phyloP scores from a whole-genome alignment of 176 grass and related monocot genomes.

The Oryza meridionalis region DNA sequence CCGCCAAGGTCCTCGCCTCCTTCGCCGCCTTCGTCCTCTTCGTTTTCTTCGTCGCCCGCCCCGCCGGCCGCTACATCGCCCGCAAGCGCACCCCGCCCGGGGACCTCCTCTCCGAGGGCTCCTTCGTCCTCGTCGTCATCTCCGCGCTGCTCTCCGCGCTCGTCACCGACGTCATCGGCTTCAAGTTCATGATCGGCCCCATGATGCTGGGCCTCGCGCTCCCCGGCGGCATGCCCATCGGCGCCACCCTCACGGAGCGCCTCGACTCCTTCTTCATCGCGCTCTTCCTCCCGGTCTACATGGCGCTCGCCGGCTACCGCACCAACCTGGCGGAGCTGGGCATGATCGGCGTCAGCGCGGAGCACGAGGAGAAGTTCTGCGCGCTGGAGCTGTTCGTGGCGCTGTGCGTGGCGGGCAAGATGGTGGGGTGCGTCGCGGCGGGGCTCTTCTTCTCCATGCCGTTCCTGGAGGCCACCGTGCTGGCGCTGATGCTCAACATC shows the following conservation, averaged over 20 bases:
- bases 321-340: slow-evolving; percentile 59
- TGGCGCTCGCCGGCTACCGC: slow-evolving; percentile 70
- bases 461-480: slow-evolving; percentile 46
- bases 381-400: slow-evolving; percentile 67
- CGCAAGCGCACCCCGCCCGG: slow-evolving; percentile 47
- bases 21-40: slow-evolving; percentile 44
- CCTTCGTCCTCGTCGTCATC: slow-evolving; percentile 63
- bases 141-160: slow-evolving; percentile 58
- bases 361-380: slow-evolving; percentile 41
- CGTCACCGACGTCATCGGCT: slow-evolving; percentile 64
- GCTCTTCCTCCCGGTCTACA: slow-evolving; percentile 70
- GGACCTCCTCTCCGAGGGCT: slow-evolving; percentile 48
- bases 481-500: slow-evolving; percentile 77
- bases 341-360: neutral
- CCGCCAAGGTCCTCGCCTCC: slow-evolving; percentile 42
- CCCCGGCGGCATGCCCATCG: slow-evolving; percentile 79
- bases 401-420: slow-evolving; percentile 62
- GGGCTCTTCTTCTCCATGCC: slow-evolving; percentile 68
- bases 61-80: slow-evolving; percentile 36
- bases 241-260: slow-evolving; percentile 72
- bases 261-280: slow-evolving; percentile 75
- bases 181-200: slow-evolving; percentile 68
- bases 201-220: slow-evolving; percentile 69
- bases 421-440: slow-evolving; percentile 58
- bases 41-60: slow-evolving; percentile 50